These are phyloP conservation scores for Phtheirospermum japonicum DNA, from an alignment of 257 asterid genomes.

Conservation along the genomic window DNA sequence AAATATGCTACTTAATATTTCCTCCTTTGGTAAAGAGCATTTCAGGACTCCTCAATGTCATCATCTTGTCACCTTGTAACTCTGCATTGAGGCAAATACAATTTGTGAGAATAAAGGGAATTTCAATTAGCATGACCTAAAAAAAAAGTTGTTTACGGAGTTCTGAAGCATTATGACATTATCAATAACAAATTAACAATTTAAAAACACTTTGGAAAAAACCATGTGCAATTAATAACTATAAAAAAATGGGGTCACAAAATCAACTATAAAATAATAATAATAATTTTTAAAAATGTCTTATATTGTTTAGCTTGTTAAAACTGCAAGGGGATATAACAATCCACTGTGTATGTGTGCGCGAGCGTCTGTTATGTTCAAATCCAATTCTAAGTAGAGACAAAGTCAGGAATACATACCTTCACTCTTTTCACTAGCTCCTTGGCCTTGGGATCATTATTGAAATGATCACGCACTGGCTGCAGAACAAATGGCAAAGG, in stretches of 20 bases:
- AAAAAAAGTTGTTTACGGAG: neutral
- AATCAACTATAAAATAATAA: too few species aligned
- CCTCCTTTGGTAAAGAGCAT: neutral
- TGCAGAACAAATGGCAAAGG: conserved; percentile 29
- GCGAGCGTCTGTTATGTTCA: neutral
- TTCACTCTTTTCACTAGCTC: conserved; percentile 58
- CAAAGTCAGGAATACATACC: conserved; percentile 35
- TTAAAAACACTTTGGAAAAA: too few species aligned
- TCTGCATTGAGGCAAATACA: neutral
- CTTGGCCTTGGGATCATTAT: conserved; percentile 49
- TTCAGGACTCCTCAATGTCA: neutral
- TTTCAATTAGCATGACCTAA: neutral
- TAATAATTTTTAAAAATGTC: too few species aligned
- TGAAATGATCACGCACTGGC: conserved; percentile 82
- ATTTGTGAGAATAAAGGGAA: neutral
- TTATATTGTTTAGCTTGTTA: too few species aligned
- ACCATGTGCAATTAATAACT: too few species aligned
- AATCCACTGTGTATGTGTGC: neutral
- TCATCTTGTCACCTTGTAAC: neutral
- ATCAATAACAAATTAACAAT: neutral
- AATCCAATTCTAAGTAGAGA: neutral
- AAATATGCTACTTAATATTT: too few species aligned
- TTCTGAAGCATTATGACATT: too few species aligned
- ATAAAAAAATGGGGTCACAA: too few species aligned
- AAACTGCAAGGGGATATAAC: too few species aligned